Conservation (phyloP, 805 yeast species). For the Cyberlindnera veronae region DNA sequence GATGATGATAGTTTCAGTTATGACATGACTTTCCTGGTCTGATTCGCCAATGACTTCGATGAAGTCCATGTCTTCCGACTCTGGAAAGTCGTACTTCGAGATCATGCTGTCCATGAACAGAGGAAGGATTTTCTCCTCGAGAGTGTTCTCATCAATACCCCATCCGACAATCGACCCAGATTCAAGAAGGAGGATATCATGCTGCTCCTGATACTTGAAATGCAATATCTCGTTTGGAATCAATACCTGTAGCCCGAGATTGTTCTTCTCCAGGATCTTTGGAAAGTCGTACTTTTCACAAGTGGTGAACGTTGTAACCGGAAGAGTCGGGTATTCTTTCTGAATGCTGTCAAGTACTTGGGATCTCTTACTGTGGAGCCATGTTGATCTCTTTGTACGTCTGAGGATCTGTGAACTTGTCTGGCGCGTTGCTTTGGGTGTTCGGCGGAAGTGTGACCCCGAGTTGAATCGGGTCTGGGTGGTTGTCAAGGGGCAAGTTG, state of each 20-base stretch:
- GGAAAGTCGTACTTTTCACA: conserved; percentile 69
- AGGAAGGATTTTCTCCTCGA: conserved; percentile 48
- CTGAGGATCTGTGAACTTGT: conserved; percentile 12
- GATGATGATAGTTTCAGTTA: conserved; percentile 71
- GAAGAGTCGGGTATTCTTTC: conserved; percentile 20
- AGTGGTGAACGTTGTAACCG: conserved; percentile 68
- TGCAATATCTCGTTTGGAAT: conserved; percentile 69
- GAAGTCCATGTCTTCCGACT: conserved; percentile 86
- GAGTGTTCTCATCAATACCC: conserved; percentile 63
- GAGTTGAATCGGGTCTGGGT: neutral
- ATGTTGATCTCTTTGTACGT: conserved; percentile 11
- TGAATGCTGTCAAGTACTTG: conserved; percentile 7
- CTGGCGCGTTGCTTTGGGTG: conserved; percentile 11
- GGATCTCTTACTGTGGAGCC: conserved; percentile 4
- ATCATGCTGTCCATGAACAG: conserved; percentile 46
- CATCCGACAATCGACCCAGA: conserved; percentile 84
- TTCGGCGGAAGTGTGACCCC: conserved; percentile 1
- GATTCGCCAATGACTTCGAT: conserved; percentile 28
- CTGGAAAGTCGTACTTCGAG: conserved; percentile 46
- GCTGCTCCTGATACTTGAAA: conserved; percentile 38
- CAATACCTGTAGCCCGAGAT: conserved; percentile 34
- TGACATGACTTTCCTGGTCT: conserved; percentile 42
- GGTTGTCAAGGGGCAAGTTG: no score
- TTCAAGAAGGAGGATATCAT: conserved; percentile 64
- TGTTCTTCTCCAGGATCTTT: conserved; percentile 31